Evolutionary conservation across 495 filamentous ascomycete species (phyloP), one percentile per base, ranked within the genome.

Genomic region (Hyphodiscus hymeniophilus): DNA sequence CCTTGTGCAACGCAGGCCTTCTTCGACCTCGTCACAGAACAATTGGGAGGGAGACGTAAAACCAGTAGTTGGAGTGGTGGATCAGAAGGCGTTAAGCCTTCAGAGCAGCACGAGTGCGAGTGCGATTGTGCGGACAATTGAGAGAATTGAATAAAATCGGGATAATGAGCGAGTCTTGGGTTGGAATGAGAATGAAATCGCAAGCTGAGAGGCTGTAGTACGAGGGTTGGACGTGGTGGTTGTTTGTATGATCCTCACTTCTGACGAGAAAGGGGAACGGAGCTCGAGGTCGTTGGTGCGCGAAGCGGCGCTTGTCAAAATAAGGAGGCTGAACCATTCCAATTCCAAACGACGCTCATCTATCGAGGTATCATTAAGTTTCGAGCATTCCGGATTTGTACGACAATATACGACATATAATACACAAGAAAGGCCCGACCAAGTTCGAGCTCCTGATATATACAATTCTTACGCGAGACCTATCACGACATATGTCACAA

Each of bases 181-280:
- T 40, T 8, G 36, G n/a, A 24, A n/a, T 15, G 11, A n/a, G 10
- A 17, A 11, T 10, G 22, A 39, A 15, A 32, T 46, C 34, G 26
- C 11, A 23, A 45, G 24, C 20, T 2, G 42, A 33, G 35, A 35
- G 17, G 26, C 7, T 3, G 17, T 12, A 7, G 23, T 23, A 38
- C 17, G n/a, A 22, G 15, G 13, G 16, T 16, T 24, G 17, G 44
- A 17, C 13, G 26, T 34, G 21, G 21, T 33, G 17, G 20, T 36
- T 36, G 32, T 47, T 10, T 23, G 7, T 28, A 47, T 52, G 17
- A 17, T 36, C 31, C 15, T 35, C 36, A 7, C 8, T 12, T 21
- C 15, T 13, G 26, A 21, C 34, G 43, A 26, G 32, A 52, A 52
- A 52, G 50, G 50, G 31, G 50, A 52, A 43, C 50, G n/a, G n/a